phyloP scores from a whole-genome alignment of 768 basidiomycete genomes.

The Mycena albidolilacea region DNA sequence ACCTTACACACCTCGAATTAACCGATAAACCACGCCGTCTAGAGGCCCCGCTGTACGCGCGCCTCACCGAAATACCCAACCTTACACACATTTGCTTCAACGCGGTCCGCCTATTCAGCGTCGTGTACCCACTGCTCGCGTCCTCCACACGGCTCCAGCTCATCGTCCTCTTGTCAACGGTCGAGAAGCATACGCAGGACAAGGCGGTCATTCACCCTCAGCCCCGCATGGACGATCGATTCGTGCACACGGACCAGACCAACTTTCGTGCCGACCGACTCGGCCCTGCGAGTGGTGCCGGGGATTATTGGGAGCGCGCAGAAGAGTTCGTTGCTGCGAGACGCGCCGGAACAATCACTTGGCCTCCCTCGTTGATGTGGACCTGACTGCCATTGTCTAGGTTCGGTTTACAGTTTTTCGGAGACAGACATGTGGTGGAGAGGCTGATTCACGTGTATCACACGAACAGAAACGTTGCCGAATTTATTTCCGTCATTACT shows the following conservation, averaged over 20 bases:
- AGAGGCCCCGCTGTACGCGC: neutral
- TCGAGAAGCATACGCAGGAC: neutral
- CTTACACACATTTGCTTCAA: neutral
- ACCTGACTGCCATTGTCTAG: neutral
- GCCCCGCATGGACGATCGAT: neutral
- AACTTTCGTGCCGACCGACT: neutral
- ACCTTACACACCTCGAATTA: slow-evolving; percentile 1
- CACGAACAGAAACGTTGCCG: too few species aligned
- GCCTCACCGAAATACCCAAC: neutral
- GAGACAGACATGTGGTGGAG: neutral
- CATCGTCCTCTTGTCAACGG: neutral
- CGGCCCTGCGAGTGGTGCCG: neutral
- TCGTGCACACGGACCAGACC: neutral
- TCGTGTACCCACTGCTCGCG: neutral
- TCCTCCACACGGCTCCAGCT: neutral
- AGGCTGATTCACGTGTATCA: neutral
- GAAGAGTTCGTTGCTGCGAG: neutral
- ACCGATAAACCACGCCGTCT: neutral
- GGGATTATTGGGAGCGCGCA: neutral
- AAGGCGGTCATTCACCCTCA: neutral
- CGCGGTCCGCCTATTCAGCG: neutral
- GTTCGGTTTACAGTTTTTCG: neutral
- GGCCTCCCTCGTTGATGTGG: neutral
- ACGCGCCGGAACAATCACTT: neutral
- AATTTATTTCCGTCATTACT: too few species aligned